phyloP scores from a whole-genome alignment of 441 rosid genomes.

The Adansonia gregorii region DNA sequence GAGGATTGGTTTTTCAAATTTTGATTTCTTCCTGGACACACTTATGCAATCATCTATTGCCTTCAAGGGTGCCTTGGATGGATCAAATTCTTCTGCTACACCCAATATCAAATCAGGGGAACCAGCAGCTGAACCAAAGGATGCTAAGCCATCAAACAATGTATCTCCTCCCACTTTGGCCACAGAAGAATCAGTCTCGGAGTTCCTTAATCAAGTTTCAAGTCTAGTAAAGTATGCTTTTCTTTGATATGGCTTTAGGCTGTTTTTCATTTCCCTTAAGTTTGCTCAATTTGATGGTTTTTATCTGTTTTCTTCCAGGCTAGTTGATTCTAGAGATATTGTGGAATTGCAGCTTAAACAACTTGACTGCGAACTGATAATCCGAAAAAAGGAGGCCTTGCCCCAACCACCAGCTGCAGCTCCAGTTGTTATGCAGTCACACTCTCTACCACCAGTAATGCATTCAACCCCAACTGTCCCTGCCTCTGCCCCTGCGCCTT shows the following conservation, averaged over 20 bases:
- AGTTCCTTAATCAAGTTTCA: constrained; percentile 75
- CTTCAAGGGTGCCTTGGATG: constrained; percentile 66
- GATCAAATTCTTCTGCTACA: constrained; percentile 53
- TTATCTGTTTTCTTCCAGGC: constrained; percentile 49
- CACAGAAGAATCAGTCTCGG: constrained; percentile 69
- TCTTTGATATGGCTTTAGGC: not conserved
- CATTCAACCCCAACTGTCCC: constrained; percentile 38
- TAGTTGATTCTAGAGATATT: constrained; percentile 88
- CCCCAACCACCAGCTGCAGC: constrained; percentile 56
- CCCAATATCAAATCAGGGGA: constrained; percentile 43
- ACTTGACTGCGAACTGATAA: constrained; percentile 69
- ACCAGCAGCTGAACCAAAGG: constrained; percentile 46
- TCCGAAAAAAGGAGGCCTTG: constrained; percentile 88
- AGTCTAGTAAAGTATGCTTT: constrained; percentile 76
- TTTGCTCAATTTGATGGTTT: constrained; percentile 12
- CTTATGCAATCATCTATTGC: constrained; percentile 58
- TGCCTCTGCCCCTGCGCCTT: constrained; percentile 32
- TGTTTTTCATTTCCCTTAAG: constrained; percentile 1
- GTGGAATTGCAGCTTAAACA: constrained; percentile 88
- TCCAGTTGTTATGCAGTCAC: constrained; percentile 54
- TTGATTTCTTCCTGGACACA: constrained; percentile 41
- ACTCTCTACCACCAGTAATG: constrained; percentile 43
- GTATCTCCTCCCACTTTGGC: constrained; percentile 50
- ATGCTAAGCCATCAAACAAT: constrained; percentile 40
- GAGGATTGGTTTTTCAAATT: constrained; percentile 40